phyloP scores from a whole-genome alignment of 345 rosid species.

The Lagerstroemia speciosa region DNA sequence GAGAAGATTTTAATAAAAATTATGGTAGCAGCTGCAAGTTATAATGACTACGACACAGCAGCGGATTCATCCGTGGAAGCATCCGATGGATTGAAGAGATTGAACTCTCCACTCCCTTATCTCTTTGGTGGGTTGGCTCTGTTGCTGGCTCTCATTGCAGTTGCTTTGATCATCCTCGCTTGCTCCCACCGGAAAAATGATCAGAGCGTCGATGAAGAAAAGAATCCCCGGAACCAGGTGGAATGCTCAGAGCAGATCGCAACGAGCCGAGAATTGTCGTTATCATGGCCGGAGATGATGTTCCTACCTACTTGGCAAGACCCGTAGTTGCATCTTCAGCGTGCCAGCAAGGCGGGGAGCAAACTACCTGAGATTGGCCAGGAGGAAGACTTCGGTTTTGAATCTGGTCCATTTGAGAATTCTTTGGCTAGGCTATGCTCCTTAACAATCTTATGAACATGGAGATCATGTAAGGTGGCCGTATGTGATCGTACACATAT shows the following conservation, averaged over 20 bases:
- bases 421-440: no score
- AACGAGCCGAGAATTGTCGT: background rate
- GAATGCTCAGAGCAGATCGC: background rate
- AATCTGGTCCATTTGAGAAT: no score
- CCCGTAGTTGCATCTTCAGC: background rate
- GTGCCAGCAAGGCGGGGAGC: background rate
- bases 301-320: slow-evolving; percentile 2
- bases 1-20: background rate
- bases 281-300: background rate
- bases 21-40: background rate
- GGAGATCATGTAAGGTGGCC: no score
- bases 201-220: background rate
- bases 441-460: no score
- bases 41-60: background rate
- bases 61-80: background rate
- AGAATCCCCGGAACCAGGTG: background rate
- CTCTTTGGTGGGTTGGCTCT: slow-evolving; percentile 40
- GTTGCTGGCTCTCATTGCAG: slow-evolving; percentile 36
- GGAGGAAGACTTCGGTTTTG: no score
- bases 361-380: no score
- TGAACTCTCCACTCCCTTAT: slow-evolving; percentile 41
- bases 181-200: background rate
- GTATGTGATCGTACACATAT: no score
- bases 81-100: slow-evolving; percentile 9
- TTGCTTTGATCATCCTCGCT: slow-evolving; percentile 14